phyloP scores from a whole-genome alignment of 2,329 filamentous ascomycete species.

The Colletotrichum falcatum region DNA sequence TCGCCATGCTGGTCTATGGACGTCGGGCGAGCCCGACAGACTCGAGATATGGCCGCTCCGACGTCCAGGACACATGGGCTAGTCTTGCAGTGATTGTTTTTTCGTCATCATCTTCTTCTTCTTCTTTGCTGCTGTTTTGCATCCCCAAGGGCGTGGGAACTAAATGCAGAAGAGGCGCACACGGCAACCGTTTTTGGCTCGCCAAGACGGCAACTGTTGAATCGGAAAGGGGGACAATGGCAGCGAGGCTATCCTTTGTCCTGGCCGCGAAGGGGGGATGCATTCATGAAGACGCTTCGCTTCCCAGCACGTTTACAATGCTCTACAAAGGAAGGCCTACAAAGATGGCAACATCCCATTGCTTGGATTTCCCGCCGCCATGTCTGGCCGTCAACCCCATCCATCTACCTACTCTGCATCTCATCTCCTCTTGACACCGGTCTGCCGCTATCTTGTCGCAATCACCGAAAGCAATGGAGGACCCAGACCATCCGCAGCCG shows the following conservation, averaged over 20 bases:
- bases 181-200: conserved; percentile 11
- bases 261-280: neutral
- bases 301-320: neutral
- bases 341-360: neutral
- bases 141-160: conserved; percentile 1
- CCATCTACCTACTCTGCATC: neutral
- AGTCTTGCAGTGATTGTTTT: too few relatives aligned
- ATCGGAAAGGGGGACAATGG: conserved; percentile 8
- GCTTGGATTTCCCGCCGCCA: neutral
- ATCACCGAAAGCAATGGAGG: conserved; percentile 19
- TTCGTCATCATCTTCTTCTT: too few relatives aligned
- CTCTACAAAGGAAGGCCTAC: neutral
- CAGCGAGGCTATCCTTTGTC: conserved; percentile 13
- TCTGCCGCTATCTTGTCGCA: neutral
- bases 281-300: neutral
- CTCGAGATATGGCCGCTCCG: neutral
- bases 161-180: conserved; percentile 3
- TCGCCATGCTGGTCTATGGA: neutral
- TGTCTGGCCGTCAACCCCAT: neutral
- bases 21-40: neutral
- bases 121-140: neutral
- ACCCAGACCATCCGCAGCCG: conserved; percentile 29
- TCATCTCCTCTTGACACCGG: neutral
- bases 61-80: neutral
- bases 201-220: conserved; percentile 32